Evolutionary conservation across 768 basidiomycete genomes (phyloP), one percentile per base, ranked within the genome.

Genomic region (Russula virescens): DNA sequence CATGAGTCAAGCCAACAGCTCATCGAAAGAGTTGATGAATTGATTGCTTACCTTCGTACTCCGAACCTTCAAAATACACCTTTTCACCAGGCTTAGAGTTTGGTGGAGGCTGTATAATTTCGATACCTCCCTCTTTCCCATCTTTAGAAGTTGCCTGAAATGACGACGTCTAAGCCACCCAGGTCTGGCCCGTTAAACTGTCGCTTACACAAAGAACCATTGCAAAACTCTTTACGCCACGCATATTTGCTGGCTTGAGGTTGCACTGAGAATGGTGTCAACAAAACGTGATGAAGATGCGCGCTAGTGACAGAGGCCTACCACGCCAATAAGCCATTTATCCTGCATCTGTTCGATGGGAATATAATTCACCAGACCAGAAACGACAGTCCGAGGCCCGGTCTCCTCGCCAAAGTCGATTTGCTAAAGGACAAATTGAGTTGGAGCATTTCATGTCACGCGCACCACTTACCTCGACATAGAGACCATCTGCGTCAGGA

Each of bases 401-500:
- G 88, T 87, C 71, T 92, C 91, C 74, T 98, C 95, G 59, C 94
- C 97, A 51, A 98, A 76, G 73, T 99, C 94, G 66, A 98, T 96
- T 89, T 94, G 86, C 91, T 94, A 19, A 28, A 56, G 57, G 48
- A 35, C 11, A n/a, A 56, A 34, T 50, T 45, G 19, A 53, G 47
- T 25, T 14, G 52, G 25, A 56, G 54, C 38, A 66, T 61, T 11
- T 9, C 49, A 19, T 11, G 34, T 38, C 31, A 18, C 58, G 7
- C 19, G 18, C 40, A 34, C n/a, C 2, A 62, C 78, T 40, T 71
- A 86, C 90, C 82, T 98, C 96, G 64, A 98, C 84, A 71, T 98
- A 99, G n/a, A 99, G 81, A 54, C 92, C 86, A 70, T 98, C 97
- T 3, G 97, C 97, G 71, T 99, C 97, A 18, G 97, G 96, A 72